A percentile compares a stretch with the other conserved stretches of the same genome.
phyloP scores from a whole-genome alignment of 331 rosid species.

The Saraca asoca region DNA sequence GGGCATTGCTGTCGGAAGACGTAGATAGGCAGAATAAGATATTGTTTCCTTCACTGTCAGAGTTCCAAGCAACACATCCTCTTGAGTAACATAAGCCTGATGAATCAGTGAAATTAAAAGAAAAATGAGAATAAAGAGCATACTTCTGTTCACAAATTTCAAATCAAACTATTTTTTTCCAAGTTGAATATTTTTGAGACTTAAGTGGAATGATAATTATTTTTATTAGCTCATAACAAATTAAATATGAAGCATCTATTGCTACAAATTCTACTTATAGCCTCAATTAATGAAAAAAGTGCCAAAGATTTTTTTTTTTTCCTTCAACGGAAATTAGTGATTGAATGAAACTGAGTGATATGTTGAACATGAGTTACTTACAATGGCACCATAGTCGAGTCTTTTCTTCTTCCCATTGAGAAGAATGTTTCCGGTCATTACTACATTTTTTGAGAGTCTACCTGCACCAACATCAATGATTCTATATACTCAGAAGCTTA shows the following conservation, averaged over 20 bases:
- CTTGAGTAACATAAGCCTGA: slow-evolving; percentile 96
- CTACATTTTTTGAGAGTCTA: slow-evolving; percentile 76
- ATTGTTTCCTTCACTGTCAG: slow-evolving; percentile 83
- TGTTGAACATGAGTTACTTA: slow-evolving; percentile 41
- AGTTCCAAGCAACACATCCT: slow-evolving; percentile 84
- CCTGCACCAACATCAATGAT: slow-evolving; percentile 52
- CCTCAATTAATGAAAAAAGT: neutral
- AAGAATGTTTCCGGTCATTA: slow-evolving; percentile 85
- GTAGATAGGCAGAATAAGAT: slow-evolving; percentile 69
- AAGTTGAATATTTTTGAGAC: no score
- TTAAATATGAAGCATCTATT: no score
- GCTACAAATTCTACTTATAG: no score
- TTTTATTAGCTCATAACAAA: no score
- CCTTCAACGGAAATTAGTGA: neutral
- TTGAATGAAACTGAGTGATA: neutral
- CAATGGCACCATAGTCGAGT: slow-evolving; percentile 72
- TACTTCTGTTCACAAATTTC: no score
- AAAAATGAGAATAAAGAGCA: neutral
- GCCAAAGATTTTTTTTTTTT: neutral
- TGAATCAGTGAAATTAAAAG: neutral
- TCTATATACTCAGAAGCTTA: slow-evolving; percentile 14
- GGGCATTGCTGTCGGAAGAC: slow-evolving; percentile 62
- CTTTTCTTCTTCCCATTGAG: slow-evolving; percentile 75
- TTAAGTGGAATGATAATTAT: no score
- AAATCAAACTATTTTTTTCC: no score